These are phyloP conservation scores for Aspergillus puulaauensis DNA, from an alignment of 2,329 filamentous ascomycete species.

Conservation along the genomic window DNA sequence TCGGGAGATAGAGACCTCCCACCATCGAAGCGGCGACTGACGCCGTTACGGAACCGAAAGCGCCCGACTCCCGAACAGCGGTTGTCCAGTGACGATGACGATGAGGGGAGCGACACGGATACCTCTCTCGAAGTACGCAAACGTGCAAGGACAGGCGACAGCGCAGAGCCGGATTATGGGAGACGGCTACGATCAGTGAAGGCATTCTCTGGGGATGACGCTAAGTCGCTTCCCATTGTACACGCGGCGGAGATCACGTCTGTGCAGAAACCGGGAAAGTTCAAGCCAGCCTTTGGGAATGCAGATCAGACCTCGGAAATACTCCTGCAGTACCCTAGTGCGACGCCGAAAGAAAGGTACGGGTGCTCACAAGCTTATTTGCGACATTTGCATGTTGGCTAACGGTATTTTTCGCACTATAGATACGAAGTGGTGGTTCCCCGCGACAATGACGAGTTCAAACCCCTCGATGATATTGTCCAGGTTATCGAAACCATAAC, in stretches of 20 bases:
- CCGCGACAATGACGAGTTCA: slow-evolving; percentile 74
- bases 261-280: slow-evolving; percentile 47
- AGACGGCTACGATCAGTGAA: slow-evolving; percentile 45
- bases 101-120: slow-evolving; percentile 44
- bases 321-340: slow-evolving; percentile 81
- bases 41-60: slow-evolving; percentile 35
- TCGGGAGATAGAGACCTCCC: slow-evolving; percentile 29
- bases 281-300: slow-evolving; percentile 52
- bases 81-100: slow-evolving; percentile 43
- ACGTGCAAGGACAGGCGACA: slow-evolving; percentile 40
- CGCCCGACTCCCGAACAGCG: slow-evolving; percentile 39
- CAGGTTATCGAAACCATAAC: slow-evolving; percentile 68
- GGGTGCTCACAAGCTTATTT: neutral
- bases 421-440: slow-evolving; percentile 75
- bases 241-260: slow-evolving; percentile 52
- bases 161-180: slow-evolving; percentile 45
- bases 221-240: slow-evolving; percentile 43
- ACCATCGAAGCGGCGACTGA: slow-evolving; percentile 31
- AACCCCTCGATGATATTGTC: slow-evolving; percentile 65
- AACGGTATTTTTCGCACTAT: slow-evolving; percentile 21
- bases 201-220: slow-evolving; percentile 45
- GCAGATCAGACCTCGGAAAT: slow-evolving; percentile 51
- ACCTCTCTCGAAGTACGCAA: slow-evolving; percentile 44
- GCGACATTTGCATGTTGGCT: neutral
- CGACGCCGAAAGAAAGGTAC: slow-evolving; percentile 66